phyloP scores from a whole-genome alignment of 2,329 filamentous ascomycete genomes.

The Epichloe sp. region DNA sequence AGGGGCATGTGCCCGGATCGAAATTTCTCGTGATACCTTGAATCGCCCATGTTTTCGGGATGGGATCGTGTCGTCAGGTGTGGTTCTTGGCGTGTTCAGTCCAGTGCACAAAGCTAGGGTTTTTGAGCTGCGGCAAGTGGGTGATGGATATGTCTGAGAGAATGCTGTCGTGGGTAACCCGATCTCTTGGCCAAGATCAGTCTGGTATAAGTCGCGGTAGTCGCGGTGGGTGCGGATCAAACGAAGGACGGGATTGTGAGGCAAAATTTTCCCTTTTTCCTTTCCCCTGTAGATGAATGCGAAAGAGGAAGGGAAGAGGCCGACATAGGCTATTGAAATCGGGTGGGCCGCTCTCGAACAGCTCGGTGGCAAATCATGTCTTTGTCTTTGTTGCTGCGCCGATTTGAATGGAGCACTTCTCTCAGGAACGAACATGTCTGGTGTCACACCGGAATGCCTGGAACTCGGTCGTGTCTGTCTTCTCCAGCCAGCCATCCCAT shows the following conservation, averaged over 20 bases:
- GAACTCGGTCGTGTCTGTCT: too few relatives aligned
- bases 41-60: not conserved
- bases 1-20: slow-evolving; percentile 15
- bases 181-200: not conserved
- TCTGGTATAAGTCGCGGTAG: not conserved
- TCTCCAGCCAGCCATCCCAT: too few relatives aligned
- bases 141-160: not conserved
- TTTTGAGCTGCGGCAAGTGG: not conserved
- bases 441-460: too few relatives aligned
- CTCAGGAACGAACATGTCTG: too few relatives aligned
- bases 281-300: not conserved
- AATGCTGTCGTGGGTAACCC: not conserved
- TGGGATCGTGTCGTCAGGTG: not conserved
- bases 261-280: not conserved
- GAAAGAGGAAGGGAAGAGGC: not conserved
- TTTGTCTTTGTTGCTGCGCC: too few relatives aligned
- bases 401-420: too few relatives aligned
- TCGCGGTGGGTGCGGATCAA: not conserved
- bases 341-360: too few relatives aligned
- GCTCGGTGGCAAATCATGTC: too few relatives aligned
- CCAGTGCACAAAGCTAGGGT: too few relatives aligned
- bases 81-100: not conserved
- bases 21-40: slow-evolving; percentile 5
- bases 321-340: too few relatives aligned
- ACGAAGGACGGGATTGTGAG: not conserved